A percentile compares a stretch with the other conserved stretches of the same genome.
Conservation (phyloP, 371 early-diverging fungal genomes). For the Capniomyces stellatus region DNA sequence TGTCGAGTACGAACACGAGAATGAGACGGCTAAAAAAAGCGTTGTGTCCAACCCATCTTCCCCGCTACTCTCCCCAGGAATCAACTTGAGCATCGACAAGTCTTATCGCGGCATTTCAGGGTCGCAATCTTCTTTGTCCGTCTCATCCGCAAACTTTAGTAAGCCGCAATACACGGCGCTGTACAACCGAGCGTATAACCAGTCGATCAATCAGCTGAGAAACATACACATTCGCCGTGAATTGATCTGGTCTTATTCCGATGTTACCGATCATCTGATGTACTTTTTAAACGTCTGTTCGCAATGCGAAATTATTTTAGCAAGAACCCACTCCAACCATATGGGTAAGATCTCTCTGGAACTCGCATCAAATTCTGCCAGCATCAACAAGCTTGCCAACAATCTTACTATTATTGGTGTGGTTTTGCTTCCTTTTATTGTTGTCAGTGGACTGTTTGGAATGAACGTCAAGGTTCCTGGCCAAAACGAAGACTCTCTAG, state of each 20-base stretch:
- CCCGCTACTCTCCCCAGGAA: slow-evolving; percentile 3
- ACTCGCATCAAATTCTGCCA: slow-evolving; percentile 80
- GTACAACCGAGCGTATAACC: too few species aligned
- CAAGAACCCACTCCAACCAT: slow-evolving; percentile 86
- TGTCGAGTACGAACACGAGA: not conserved
- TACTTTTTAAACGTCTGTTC: slow-evolving; percentile 69
- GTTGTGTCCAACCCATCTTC: not conserved
- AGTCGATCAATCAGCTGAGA: not conserved
- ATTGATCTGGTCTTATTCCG: slow-evolving; percentile 50
- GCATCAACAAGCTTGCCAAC: slow-evolving; percentile 68
- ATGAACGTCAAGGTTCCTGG: slow-evolving; percentile 85
- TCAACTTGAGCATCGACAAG: not conserved
- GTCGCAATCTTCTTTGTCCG: too few species aligned
- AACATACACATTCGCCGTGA: slow-evolving; percentile 13
- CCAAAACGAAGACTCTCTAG: slow-evolving; percentile 9
- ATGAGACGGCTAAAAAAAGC: slow-evolving; percentile 2
- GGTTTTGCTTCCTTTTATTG: slow-evolving; percentile 79
- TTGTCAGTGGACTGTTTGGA: slow-evolving; percentile 84
- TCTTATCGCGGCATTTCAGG: too few species aligned
- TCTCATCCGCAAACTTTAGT: too few species aligned
- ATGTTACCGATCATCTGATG: slow-evolving; percentile 84
- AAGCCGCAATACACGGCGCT: too few species aligned
- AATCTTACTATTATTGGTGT: slow-evolving; percentile 76
- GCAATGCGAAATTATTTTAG: slow-evolving; percentile 80
- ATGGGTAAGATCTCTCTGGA: slow-evolving; percentile 87